Conservation (phyloP, 352 stramenopile genomes). For the Globisporangium ultimum region DNA sequence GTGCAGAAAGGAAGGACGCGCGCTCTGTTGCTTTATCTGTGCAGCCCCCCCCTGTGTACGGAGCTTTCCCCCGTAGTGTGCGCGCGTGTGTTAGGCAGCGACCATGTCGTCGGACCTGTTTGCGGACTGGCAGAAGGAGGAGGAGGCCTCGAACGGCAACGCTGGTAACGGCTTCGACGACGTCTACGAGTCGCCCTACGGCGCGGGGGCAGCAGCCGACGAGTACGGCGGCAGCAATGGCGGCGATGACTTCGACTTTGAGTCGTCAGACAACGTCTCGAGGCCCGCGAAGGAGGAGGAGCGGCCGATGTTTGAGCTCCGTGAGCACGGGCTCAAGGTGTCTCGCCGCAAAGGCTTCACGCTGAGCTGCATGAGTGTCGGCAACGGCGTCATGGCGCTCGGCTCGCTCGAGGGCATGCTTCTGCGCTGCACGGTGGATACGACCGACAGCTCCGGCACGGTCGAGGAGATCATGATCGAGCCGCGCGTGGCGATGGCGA, state of each 20-base stretch:
- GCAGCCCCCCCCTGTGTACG: too few species aligned
- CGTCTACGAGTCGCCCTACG: constrained; percentile 38
- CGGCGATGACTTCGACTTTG: constrained; percentile 80
- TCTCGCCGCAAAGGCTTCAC: constrained; percentile 84
- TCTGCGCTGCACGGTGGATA: constrained; percentile 71
- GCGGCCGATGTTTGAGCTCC: constrained; percentile 82
- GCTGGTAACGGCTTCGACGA: constrained; percentile 17
- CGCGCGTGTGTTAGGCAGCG: neutral
- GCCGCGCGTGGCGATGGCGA: constrained; percentile 75
- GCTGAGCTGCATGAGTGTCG: constrained; percentile 73
- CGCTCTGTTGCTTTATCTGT: too few species aligned
- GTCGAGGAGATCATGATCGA: constrained; percentile 90
- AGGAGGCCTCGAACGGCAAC: constrained; percentile 30
- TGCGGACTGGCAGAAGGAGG: constrained; percentile 86
- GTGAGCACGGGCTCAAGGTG: constrained; percentile 85
- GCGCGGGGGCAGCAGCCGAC: constrained; percentile 9
- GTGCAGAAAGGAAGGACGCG: too few species aligned
- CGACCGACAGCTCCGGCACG: constrained; percentile 63
- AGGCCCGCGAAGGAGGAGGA: constrained; percentile 56
- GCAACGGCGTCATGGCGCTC: constrained; percentile 79
- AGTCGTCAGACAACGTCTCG: constrained; percentile 46
- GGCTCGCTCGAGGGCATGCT: constrained; percentile 81
- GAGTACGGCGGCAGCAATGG: constrained; percentile 25
- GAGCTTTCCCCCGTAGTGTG: too few species aligned
- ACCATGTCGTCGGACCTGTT: constrained; percentile 88